These are phyloP conservation scores for Pythium sukuiense DNA, from an alignment of 352 stramenopile genomes.

Conservation along the genomic window DNA sequence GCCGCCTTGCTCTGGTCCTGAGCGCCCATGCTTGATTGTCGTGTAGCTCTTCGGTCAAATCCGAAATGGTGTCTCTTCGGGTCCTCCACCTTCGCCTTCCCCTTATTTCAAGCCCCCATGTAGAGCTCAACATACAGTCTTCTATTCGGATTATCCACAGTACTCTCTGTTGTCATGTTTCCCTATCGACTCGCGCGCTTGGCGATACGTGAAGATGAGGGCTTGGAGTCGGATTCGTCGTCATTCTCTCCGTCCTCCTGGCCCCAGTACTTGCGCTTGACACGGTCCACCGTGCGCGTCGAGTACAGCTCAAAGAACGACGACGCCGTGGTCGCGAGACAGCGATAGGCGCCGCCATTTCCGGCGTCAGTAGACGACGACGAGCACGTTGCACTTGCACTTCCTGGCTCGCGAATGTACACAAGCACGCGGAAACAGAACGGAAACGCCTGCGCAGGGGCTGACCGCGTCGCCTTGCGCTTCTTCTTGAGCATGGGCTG, in stretches of 20 bases:
- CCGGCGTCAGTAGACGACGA: not conserved
- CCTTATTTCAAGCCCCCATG: not conserved
- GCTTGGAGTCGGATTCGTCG: conserved; percentile 10
- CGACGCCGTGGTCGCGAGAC: conserved; percentile 57
- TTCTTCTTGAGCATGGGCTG: conserved; percentile 90
- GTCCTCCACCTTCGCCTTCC: not conserved
- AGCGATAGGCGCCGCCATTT: conserved; percentile 37
- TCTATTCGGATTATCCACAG: not conserved
- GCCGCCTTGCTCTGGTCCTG: conserved; percentile 44
- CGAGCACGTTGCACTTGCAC: not conserved
- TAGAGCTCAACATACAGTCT: not conserved
- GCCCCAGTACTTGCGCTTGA: conserved; percentile 74
- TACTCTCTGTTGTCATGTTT: not conserved
- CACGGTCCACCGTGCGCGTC: conserved; percentile 80
- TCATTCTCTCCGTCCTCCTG: conserved; percentile 11
- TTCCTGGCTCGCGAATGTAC: conserved; percentile 35
- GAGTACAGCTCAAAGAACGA: conserved; percentile 86
- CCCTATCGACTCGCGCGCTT: conserved; percentile 15
- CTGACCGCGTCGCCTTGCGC: conserved; percentile 80
- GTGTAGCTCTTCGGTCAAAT: not conserved
- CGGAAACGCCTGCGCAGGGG: conserved; percentile 80
- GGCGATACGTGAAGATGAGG: conserved; percentile 17
- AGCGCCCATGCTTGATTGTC: conserved; percentile 38
- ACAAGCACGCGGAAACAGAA: conserved; percentile 87
- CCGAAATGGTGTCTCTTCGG: not conserved